phyloP scores from a whole-genome alignment of 2,329 filamentous ascomycete genomes.

The Sclerotinia nivalis region DNA sequence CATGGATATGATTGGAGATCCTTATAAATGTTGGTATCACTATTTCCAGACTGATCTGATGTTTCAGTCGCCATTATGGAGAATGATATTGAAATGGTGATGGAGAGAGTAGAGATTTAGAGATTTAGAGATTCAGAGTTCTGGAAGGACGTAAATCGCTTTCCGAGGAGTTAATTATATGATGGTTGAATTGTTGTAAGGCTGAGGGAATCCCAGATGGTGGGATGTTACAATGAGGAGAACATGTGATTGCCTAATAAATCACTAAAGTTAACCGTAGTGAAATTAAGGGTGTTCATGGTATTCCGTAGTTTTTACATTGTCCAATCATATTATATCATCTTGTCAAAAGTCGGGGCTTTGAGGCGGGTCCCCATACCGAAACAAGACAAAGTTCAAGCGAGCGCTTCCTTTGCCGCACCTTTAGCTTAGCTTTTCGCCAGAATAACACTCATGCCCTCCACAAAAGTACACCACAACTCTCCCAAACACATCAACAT shows the following conservation, averaged over 20 bases:
- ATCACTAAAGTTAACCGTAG: neutral
- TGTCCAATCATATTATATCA: neutral
- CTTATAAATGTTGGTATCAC: slow-evolving; percentile 49
- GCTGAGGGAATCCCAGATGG: neutral
- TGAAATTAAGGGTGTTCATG: neutral
- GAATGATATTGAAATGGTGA: neutral
- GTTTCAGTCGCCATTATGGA: slow-evolving; percentile 5
- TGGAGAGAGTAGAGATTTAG: neutral
- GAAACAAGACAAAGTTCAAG: neutral
- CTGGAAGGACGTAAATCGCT: no score
- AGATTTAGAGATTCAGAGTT: neutral
- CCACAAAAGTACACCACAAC: slow-evolving; percentile 4
- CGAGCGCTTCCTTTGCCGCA: slow-evolving; percentile 23
- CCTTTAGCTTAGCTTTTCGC: slow-evolving; percentile 21
- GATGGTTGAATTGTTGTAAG: neutral
- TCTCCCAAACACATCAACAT: slow-evolving; percentile 1
- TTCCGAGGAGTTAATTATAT: neutral
- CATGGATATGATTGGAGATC: slow-evolving; percentile 68
- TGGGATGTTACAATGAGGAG: no score
- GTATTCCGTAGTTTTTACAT: neutral
- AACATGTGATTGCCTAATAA: neutral
- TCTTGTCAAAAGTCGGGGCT: neutral
- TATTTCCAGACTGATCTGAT: neutral
- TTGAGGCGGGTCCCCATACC: neutral
- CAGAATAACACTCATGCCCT: slow-evolving; percentile 22